Base-by-base conservation (phyloP, 2,329 filamentous ascomycete species). In the Cercospora sesami region DNA sequence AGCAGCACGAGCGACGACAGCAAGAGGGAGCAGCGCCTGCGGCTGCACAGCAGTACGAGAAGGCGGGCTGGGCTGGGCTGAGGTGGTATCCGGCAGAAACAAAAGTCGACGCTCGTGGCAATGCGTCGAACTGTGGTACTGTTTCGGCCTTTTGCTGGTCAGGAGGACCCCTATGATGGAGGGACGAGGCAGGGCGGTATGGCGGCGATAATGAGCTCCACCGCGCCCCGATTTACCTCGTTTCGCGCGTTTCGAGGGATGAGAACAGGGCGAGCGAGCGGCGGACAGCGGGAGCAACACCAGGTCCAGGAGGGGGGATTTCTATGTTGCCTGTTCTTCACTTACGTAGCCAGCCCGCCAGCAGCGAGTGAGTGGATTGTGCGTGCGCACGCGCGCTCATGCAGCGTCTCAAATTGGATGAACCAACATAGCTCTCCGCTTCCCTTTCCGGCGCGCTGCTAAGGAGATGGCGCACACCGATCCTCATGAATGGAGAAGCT, bases 71-170 rank as follows among this genome's bases (percentile, higher is more conserved):
- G 26, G 53, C 26, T 58, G 53, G 53, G 26, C 45, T 18, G 36
- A 48, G 39, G 33, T 33, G 60, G 36, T 26, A 51, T 45, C 16
- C 42, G 60, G 28, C 33, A 42, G 59, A 33, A 33, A 55, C 60
- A 26, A 45, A 45, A 55, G 9, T 21, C 60, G 45, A 31, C 30
- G 30, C 60, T 63, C 60, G 60, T 55, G 60, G 42, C 53, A 58
- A 53, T 18, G 21, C 61, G 12, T 42, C 39, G 21, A 42, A 62
- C 3, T 51, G n/a, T 60, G 58, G 58, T 28, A 45, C 60, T 39
- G 60, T 62, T 53, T 63, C 61, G 61, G 60, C 28, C n/a, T 23
- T 53, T 48, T 45, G 60, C 31, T 45, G 60, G 61, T 30, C 31
- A 31, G 61, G 48, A 63, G 30, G 31, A 36, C 21, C 36, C 59